phyloP scores from a whole-genome alignment of 140 eudicot genomes.

The Flaveria floridana region DNA sequence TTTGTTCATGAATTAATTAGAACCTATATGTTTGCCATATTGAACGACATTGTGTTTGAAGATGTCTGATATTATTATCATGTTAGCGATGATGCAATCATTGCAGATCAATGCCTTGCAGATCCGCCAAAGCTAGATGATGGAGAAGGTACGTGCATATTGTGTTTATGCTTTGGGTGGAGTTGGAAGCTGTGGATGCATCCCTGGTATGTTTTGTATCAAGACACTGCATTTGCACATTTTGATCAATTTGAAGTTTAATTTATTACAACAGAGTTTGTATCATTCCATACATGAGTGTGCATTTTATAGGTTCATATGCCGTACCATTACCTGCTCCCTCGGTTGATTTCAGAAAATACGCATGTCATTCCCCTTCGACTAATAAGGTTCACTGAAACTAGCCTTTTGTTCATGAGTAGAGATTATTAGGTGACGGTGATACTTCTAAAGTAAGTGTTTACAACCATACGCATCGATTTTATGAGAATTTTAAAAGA shows the following conservation, averaged over 20 bases:
- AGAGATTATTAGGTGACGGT: constrained; percentile 14
- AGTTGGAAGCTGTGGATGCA: constrained; percentile 91
- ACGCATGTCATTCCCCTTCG: background rate
- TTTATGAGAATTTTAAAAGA: background rate
- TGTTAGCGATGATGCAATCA: constrained; percentile 64
- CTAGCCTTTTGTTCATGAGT: constrained; percentile 14
- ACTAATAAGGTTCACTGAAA: background rate
- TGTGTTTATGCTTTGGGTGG: constrained; percentile 90
- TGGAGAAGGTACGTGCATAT: constrained; percentile 77
- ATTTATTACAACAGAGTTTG: background rate
- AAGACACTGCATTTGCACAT: background rate
- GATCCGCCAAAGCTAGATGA: constrained; percentile 77
- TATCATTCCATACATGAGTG: background rate
- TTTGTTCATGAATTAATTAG: too few species aligned
- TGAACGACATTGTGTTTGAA: background rate
- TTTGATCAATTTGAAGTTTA: background rate
- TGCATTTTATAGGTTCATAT: background rate
- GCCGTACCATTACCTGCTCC: background rate
- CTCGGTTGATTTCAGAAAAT: background rate
- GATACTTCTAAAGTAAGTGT: constrained; percentile 12
- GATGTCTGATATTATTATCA: background rate
- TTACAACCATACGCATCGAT: background rate
- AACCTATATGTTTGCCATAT: background rate
- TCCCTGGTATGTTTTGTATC: constrained; percentile 63
- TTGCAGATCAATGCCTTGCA: constrained; percentile 69